phyloP scores from a whole-genome alignment of 2,329 filamentous ascomycete genomes.

The Scedosporium minutisporum region DNA sequence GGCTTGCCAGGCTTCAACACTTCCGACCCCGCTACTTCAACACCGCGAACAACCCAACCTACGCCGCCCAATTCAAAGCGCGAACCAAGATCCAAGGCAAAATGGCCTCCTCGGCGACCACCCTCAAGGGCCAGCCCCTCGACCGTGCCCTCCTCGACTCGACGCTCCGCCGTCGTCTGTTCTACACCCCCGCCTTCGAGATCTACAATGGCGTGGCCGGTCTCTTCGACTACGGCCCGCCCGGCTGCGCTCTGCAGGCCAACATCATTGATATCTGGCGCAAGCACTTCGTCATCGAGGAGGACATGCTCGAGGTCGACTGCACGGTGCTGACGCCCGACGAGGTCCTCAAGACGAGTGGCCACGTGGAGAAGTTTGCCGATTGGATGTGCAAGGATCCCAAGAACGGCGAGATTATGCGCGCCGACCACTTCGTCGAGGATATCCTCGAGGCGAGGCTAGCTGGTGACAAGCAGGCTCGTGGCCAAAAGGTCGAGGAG shows the following conservation, averaged over 20 bases:
- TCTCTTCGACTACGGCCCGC: slow-evolving; percentile 88
- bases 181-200: slow-evolving; percentile 93
- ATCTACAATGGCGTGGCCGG: slow-evolving; percentile 85
- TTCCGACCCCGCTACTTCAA: slow-evolving; percentile 3
- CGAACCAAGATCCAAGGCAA: slow-evolving; percentile 12
- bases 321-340: slow-evolving; percentile 90
- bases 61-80: slow-evolving; percentile 7
- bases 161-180: slow-evolving; percentile 77
- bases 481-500: slow-evolving; percentile 70
- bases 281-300: slow-evolving; percentile 86
- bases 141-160: slow-evolving; percentile 75
- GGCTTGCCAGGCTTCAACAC: slow-evolving; percentile 3
- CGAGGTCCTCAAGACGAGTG: slow-evolving; percentile 87
- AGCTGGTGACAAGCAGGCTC: slow-evolving; percentile 86
- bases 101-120: slow-evolving; percentile 53
- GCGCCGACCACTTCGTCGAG: slow-evolving; percentile 94
- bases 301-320: slow-evolving; percentile 93
- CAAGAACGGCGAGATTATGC: slow-evolving; percentile 92
- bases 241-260: slow-evolving; percentile 75
- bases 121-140: slow-evolving; percentile 81
- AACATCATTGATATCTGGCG: slow-evolving; percentile 85
- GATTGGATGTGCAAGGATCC: slow-evolving; percentile 99
- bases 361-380: slow-evolving; percentile 95
- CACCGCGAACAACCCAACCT: slow-evolving; percentile 3
- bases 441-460: slow-evolving; percentile 80